Base-by-base conservation (phyloP, 805 yeast genomes). In the Myxozyma vanderwaltii region DNA sequence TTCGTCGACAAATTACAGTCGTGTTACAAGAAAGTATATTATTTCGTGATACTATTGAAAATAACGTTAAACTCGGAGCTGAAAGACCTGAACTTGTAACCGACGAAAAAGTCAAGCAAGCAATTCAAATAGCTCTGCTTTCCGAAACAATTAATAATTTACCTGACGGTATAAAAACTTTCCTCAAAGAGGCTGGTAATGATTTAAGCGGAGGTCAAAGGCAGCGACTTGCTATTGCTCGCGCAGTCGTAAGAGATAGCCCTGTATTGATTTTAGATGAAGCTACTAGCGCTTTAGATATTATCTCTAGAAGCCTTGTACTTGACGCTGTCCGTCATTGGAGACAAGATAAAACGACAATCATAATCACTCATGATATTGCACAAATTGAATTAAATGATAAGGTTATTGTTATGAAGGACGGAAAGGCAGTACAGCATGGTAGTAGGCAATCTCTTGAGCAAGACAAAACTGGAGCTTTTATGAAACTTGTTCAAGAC, bases 231-330 rank as follows among this genome's bases (percentile, higher is more conserved):
- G 87, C 92, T 0, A 68, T 94, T 29, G 97, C 98, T 0, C 78
- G 97, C 55, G 97, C 97, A 0, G 78, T 78, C 56, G 59, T 91
- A 2, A 78, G 89, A 62, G 81, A 94, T 68, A 73, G 95, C 0
- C 89, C 91, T 0, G 79, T 94, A 4, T 73, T 92, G 59, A 80
- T 94, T 1, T 75, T 91, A 27, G 99, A 94, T 74, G 99, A 94
- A 70, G 82, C 94, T 3, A 75, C 89, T 1, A 86, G 94, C 50
- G 97, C 97, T 0, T 73, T 94, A 56, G 97, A 94, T 70, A 70
- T 74, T 1, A 67, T 66, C 0, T 79, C 79, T 44, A 78, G 85
- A 60, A 72, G 73, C 0, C 56, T 69, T 2, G 70, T 90, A 4
- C 71, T 86, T 68, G 69, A 74, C 1, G 77, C 78, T 0, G 77